Conservation (phyloP, 768 basidiomycete species). For the Gloeostereum incarnatum region DNA sequence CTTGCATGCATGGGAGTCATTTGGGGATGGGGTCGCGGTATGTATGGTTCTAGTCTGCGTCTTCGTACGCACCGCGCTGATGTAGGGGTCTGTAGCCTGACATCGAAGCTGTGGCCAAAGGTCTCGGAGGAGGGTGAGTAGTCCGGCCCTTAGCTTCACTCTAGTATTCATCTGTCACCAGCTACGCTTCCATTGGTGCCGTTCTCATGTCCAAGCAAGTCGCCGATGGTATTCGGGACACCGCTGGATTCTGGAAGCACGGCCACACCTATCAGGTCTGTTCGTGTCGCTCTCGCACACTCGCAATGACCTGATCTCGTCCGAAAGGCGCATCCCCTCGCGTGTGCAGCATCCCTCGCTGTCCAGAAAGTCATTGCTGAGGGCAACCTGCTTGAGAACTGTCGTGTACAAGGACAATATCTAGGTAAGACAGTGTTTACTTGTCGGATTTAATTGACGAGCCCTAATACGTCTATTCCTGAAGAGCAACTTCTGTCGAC, state of each 20-base stretch:
- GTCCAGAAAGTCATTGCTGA: conserved; percentile 66
- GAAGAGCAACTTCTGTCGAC: conserved; percentile 40
- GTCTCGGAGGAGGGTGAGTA: neutral
- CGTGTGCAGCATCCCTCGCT: conserved; percentile 73
- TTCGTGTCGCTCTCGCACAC: too few relatives aligned
- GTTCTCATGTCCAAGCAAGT: conserved; percentile 68
- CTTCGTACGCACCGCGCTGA: too few relatives aligned
- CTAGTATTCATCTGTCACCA: conserved; percentile 15
- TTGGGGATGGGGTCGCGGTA: conserved; percentile 61
- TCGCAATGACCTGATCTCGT: conserved; percentile 2
- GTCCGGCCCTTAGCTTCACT: neutral
- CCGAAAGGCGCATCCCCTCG: conserved; percentile 56
- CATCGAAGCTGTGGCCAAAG: neutral
- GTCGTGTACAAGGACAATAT: conserved; percentile 49
- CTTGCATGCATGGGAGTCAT: conserved; percentile 78
- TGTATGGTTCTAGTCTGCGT: too few relatives aligned
- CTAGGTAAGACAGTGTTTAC: conserved; percentile 35
- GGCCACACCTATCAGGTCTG: conserved; percentile 78
- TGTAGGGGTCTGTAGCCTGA: too few relatives aligned
- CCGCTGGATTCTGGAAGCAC: conserved; percentile 73
- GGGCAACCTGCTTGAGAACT: conserved; percentile 64
- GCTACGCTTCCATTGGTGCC: conserved; percentile 78
- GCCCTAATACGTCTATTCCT: neutral
- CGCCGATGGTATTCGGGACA: conserved; percentile 55
- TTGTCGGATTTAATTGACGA: neutral